Evolutionary conservation across 345 rosid species (phyloP), one percentile per base, ranked within the genome.

Genomic region (Hirschfeldia incana): DNA sequence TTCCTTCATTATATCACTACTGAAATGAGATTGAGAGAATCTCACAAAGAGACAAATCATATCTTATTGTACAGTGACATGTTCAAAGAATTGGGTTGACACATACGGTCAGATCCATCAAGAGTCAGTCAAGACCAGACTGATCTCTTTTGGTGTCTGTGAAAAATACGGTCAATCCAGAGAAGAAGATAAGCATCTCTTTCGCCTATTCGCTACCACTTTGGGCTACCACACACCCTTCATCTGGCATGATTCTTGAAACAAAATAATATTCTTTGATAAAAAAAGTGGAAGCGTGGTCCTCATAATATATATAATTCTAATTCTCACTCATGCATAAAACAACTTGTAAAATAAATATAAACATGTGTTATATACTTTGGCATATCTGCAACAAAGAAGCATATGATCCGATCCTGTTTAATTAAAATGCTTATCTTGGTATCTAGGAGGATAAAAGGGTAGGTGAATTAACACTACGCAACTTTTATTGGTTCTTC

Each of bases 181-280:
- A 74, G 74, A 67, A 67, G 69, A 67, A 73, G 74, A 74, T 51
- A 69, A 12, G 79, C 83, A 80, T 80, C 72, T 74, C 83, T 80
- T 51, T 75, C 13, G 60, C 7, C 75, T 74, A 80, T 80, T 44
- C 75, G 6, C 75, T 70, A 74, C 71, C 65, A 79, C 78, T 79
- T 73, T 73, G 46, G 27, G 69, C 49, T 73, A 67, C 29, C 77
- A 21, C 57, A 33, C 70, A 79, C 78, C 78, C 70, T 79, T 79
- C 70, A 66, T 72, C 39, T 65, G 53, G 75, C 49, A 73, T 73
- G 65, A 74, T 60, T 67, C 75, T 73, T 79, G 46, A 65, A 39
- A 65, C 72, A 61, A 46, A 36, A 36, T 36, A 36, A 73, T 73
- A 73, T 79, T 21, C 70, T 69, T 29, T 5, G 46, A 17, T 26